Percentiles rank a stretch among this genome's conserved stretches.
Evolutionary conservation across 2,329 filamentous ascomycete species (phyloP).

Genomic region (Pezizomycotina sp.): DNA sequence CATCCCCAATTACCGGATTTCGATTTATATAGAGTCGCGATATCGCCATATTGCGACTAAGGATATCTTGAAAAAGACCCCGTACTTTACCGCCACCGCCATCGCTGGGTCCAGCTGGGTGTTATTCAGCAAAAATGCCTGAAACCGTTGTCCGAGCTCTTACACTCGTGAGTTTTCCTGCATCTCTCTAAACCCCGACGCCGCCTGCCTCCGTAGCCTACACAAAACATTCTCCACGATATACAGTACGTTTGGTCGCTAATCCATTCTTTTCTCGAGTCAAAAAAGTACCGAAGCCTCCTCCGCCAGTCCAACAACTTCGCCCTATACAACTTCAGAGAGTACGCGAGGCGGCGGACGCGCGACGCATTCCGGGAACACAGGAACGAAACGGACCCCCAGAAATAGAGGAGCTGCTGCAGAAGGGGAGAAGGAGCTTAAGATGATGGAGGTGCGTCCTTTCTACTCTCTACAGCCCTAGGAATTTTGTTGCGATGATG

Average conservation of each 20-base stretch:
- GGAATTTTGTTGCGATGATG: slow-evolving; percentile 17
- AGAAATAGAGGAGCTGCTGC: slow-evolving; percentile 73
- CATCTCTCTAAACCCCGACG: not conserved
- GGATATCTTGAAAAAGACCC: too few species aligned
- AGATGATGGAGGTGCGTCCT: slow-evolving; percentile 66
- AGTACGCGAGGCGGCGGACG: slow-evolving; percentile 84
- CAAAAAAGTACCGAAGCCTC: slow-evolving; percentile 67
- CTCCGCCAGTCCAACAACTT: slow-evolving; percentile 77
- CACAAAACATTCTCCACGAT: not conserved
- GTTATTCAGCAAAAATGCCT: too few species aligned
- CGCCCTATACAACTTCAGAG: slow-evolving; percentile 89
- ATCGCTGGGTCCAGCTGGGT: too few species aligned
- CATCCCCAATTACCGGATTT: too few species aligned
- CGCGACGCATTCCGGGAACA: slow-evolving; percentile 79
- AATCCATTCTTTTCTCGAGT: not conserved
- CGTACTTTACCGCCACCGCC: too few species aligned
- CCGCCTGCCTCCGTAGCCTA: not conserved
- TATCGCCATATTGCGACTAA: too few species aligned
- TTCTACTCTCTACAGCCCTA: not conserved
- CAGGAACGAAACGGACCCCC: slow-evolving; percentile 51
- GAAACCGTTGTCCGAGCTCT: slow-evolving; percentile 19
- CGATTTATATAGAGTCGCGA: too few species aligned
- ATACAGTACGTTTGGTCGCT: not conserved
- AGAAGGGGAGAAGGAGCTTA: slow-evolving; percentile 77
- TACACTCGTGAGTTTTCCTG: slow-evolving; percentile 15